Conservation (phyloP, 805 yeast genomes). For the Lipomyces spencermartinsiae region DNA sequence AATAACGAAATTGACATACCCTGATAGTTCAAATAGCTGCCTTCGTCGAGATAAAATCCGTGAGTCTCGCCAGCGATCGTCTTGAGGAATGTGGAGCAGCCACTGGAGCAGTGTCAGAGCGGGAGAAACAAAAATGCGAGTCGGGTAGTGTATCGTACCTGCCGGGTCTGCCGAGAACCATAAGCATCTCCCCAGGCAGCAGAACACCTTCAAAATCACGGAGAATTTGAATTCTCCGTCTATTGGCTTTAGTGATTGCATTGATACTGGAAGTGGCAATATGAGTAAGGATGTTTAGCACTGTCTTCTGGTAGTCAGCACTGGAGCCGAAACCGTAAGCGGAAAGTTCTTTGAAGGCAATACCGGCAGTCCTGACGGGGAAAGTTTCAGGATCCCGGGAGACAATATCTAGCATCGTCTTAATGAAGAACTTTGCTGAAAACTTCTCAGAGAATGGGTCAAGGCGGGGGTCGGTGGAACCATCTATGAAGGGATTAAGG, state of each 20-base stretch:
- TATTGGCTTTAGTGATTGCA: conserved; percentile 35
- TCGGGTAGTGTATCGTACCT: conserved; percentile 36
- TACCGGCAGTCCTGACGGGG: conserved; percentile 64
- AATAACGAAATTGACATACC: conserved; percentile 46
- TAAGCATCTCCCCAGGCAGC: conserved; percentile 70
- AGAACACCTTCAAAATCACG: conserved; percentile 61
- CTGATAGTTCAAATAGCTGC: conserved; percentile 51
- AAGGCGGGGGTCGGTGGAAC: conserved; percentile 52
- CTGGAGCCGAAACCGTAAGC: conserved; percentile 69
- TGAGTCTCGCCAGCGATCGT: conserved; percentile 62
- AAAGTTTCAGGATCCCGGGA: conserved; percentile 66
- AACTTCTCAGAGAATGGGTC: conserved; percentile 67
- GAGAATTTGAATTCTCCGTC: conserved; percentile 46
- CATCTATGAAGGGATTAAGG: conserved; percentile 35
- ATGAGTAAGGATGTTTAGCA: conserved; percentile 52
- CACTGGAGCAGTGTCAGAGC: conserved; percentile 49
- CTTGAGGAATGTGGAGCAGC: conserved; percentile 67
- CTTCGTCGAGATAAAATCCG: conserved; percentile 58
- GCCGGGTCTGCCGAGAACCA: conserved; percentile 82
- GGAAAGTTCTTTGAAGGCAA: conserved; percentile 63
- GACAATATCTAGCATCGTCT: conserved; percentile 59
- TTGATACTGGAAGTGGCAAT: conserved; percentile 44
- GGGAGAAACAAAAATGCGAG: background rate
- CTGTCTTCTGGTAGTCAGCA: conserved; percentile 71
- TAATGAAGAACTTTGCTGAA: conserved; percentile 66